Conservation (phyloP, 495 filamentous ascomycete genomes). For the Chaetomium fimeti region DNA sequence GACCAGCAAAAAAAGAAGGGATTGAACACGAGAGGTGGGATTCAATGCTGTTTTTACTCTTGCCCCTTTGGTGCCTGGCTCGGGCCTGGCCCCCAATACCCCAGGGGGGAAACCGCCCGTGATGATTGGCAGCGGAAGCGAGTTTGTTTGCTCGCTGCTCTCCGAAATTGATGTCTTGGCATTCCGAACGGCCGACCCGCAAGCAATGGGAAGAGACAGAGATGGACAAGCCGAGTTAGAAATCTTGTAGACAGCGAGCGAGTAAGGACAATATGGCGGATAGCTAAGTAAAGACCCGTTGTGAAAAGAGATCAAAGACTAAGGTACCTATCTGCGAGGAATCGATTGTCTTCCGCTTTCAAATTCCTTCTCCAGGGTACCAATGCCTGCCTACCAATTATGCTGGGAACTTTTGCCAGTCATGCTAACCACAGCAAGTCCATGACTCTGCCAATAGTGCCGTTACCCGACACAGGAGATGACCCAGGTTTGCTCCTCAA, state of each 20-base stretch:
- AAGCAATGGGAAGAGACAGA: not conserved
- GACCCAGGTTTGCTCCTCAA: too few species aligned
- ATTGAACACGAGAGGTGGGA: not conserved
- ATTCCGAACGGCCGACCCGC: not conserved
- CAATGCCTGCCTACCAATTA: slow-evolving; percentile 2
- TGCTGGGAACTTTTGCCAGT: slow-evolving; percentile 16
- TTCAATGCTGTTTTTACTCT: not conserved
- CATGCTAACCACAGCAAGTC: not conserved
- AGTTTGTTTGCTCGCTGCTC: not conserved
- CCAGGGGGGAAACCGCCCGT: not conserved
- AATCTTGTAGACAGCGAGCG: not conserved
- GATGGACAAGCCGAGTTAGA: not conserved
- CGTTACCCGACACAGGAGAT: not conserved
- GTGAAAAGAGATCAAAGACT: too few species aligned
- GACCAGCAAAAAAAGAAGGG: not conserved
- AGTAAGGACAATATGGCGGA: too few species aligned
- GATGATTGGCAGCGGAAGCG: slow-evolving; percentile 7
- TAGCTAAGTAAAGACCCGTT: too few species aligned
- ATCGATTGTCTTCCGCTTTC: not conserved
- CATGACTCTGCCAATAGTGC: not conserved
- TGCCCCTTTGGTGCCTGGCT: slow-evolving; percentile 13
- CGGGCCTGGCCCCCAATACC: not conserved
- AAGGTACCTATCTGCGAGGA: not conserved
- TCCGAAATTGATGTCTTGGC: slow-evolving; percentile 1
- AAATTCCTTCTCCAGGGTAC: not conserved